Percentiles rank a stretch among this genome's conserved stretches.
Evolutionary conservation across 306 rosid species (phyloP).

Genomic region (Inga leiocalycina): DNA sequence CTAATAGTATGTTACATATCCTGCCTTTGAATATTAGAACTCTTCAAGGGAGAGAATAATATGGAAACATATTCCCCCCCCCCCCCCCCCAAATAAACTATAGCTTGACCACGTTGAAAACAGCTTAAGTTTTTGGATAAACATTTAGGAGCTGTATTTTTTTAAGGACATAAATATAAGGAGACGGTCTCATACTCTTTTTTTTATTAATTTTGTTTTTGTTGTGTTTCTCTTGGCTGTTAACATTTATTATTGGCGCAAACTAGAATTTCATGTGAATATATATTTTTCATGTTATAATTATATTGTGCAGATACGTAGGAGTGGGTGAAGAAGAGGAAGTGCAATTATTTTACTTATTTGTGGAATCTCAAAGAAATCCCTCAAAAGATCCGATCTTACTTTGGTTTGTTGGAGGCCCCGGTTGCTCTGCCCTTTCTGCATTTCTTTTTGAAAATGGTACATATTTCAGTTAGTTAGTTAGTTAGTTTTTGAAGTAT

Average conservation of each 20-base stretch:
- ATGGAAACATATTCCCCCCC: too few species aligned
- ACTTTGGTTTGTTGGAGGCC: slow-evolving; percentile 44
- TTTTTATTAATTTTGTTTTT: background rate
- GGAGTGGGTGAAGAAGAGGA: slow-evolving; percentile 42
- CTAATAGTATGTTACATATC: background rate
- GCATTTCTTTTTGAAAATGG: slow-evolving; percentile 42
- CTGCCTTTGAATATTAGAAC: background rate
- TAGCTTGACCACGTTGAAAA: too few species aligned
- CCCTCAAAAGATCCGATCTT: slow-evolving; percentile 35
- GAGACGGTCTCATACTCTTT: background rate
- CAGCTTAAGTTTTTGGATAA: background rate
- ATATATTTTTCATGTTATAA: background rate
- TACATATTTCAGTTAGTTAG: background rate
- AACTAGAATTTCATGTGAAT: background rate
- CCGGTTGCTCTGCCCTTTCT: slow-evolving; percentile 41
- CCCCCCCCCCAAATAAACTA: too few species aligned
- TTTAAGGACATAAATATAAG: too few species aligned
- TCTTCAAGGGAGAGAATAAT: too few species aligned
- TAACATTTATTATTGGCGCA: background rate
- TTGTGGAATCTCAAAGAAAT: slow-evolving; percentile 40
- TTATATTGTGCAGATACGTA: slow-evolving; percentile 31
- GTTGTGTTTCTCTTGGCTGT: background rate
- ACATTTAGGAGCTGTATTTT: background rate
- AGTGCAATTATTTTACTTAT: slow-evolving; percentile 41
- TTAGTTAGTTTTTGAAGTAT: background rate